Evolutionary conservation across 805 yeast species (phyloP).

Genomic region (Monosporozyma siamensis): DNA sequence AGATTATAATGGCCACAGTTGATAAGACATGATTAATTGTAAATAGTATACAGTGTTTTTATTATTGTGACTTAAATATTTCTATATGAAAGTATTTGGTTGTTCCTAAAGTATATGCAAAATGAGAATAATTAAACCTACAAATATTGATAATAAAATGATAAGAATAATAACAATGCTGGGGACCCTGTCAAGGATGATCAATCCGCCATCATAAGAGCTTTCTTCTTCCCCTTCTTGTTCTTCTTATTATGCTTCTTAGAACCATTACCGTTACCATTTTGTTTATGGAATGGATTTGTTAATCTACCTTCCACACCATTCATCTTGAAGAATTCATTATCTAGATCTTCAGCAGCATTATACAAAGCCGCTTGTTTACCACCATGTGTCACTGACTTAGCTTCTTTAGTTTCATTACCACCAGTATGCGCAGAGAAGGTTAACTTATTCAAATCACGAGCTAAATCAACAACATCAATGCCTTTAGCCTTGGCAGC

Average conservation of each 20-base stretch:
- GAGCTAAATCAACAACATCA: conserved; percentile 53
- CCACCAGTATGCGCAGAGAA: conserved; percentile 69
- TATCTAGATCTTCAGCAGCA: conserved; percentile 75
- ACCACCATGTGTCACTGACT: conserved; percentile 64
- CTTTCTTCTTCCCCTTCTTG: conserved; percentile 49
- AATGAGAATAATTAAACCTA: neutral
- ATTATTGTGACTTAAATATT: neutral
- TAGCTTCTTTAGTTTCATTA: conserved; percentile 36
- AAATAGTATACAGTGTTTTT: neutral
- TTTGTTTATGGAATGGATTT: conserved; percentile 63
- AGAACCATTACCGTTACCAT: conserved; percentile 23
- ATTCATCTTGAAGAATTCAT: conserved; percentile 71
- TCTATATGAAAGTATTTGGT: neutral
- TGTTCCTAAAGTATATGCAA: conserved; percentile 1
- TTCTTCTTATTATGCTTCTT: conserved; percentile 72
- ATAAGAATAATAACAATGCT: neutral
- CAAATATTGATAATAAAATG: neutral
- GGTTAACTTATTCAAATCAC: conserved; percentile 61
- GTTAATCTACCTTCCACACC: conserved; percentile 52
- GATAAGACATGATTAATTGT: neutral
- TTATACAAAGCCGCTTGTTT: conserved; percentile 69
- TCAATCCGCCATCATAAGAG: conserved; percentile 16
- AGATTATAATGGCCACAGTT: too few relatives aligned
- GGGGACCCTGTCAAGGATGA: neutral
- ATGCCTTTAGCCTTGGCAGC: conserved; percentile 55